Evolutionary conservation across 148 eudicot genomes (phyloP).

Genomic region (Rhododendron ovatum): DNA sequence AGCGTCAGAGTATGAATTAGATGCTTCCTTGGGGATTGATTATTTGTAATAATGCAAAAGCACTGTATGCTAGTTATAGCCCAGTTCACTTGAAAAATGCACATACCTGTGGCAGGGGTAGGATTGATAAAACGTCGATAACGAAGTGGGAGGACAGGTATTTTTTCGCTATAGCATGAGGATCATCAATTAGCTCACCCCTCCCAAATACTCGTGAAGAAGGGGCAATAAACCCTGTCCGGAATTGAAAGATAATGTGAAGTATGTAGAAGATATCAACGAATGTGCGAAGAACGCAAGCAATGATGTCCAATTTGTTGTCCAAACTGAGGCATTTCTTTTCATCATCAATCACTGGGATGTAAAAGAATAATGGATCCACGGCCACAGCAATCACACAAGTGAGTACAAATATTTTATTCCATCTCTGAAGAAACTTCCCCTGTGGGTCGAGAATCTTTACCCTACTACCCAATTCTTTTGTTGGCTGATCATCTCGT

Average conservation of each 20-base stretch:
- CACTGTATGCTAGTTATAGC: background rate
- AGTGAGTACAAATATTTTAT: conserved; percentile 49
- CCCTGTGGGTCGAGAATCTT: conserved; percentile 61
- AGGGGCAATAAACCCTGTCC: conserved; percentile 63
- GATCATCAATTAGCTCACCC: conserved; percentile 52
- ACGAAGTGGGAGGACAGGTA: conserved; percentile 50
- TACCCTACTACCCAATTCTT: conserved; percentile 15
- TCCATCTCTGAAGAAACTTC: conserved; percentile 59
- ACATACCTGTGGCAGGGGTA: conserved; percentile 60
- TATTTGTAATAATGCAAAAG: background rate
- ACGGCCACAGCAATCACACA: conserved; percentile 60
- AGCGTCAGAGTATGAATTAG: background rate
- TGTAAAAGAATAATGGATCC: conserved; percentile 68
- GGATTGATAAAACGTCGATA: conserved; percentile 56
- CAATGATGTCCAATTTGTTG: conserved; percentile 33
- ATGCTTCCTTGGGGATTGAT: background rate
- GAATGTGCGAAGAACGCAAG: conserved; percentile 54
- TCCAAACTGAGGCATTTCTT: conserved; percentile 48
- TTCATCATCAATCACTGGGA: conserved; percentile 40
- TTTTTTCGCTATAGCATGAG: conserved; percentile 50
- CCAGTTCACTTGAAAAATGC: background rate
- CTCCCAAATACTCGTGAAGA: conserved; percentile 69
- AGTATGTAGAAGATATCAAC: conserved; percentile 56
- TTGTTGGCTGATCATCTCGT: conserved; percentile 18
- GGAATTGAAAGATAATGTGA: conserved; percentile 61